Conservation (phyloP, 352 stramenopile species). For the Pythium phragmitis region DNA sequence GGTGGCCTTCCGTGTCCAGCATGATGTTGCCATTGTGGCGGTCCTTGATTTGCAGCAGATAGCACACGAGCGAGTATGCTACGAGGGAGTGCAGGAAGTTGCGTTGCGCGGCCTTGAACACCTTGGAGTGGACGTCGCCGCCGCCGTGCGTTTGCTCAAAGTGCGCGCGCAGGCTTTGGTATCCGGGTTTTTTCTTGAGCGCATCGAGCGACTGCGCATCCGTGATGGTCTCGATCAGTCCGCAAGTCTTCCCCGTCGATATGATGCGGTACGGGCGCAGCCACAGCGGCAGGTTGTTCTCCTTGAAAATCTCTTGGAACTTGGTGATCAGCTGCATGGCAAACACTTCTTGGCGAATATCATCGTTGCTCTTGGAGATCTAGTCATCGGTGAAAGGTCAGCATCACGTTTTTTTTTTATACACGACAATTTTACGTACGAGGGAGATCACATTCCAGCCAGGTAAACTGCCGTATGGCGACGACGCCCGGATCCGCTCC, state of each 20-base stretch:
- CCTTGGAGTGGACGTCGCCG: conserved; percentile 47
- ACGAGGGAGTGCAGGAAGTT: conserved; percentile 89
- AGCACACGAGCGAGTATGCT: conserved; percentile 94
- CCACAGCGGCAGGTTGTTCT: conserved; percentile 93
- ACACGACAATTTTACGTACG: conserved; percentile 42
- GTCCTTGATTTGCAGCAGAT: conserved; percentile 97
- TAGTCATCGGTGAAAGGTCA: neutral
- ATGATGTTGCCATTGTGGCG: conserved; percentile 98
- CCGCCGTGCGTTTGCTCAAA: conserved; percentile 93
- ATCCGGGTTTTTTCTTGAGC: conserved; percentile 95
- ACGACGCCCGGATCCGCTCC: conserved; percentile 85
- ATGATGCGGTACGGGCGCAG: conserved; percentile 96
- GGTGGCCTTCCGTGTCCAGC: conserved; percentile 93
- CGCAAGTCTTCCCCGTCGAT: conserved; percentile 86
- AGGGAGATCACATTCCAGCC: conserved; percentile 93
- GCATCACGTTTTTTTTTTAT: neutral
- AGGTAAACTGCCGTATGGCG: conserved; percentile 78
- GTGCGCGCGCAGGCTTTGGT: conserved; percentile 90
- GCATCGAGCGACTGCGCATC: conserved; percentile 98
- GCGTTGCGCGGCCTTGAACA: conserved; percentile 52
- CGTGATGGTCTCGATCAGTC: conserved; percentile 95
- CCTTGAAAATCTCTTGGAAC: conserved; percentile 94
- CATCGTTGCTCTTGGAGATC: conserved; percentile 96
- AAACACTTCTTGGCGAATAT: conserved; percentile 97
- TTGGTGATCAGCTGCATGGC: conserved; percentile 96